These are phyloP conservation scores for Funneliformis caledonium DNA, from an alignment of 371 early-diverging fungal genomes.

Conservation along the genomic window DNA sequence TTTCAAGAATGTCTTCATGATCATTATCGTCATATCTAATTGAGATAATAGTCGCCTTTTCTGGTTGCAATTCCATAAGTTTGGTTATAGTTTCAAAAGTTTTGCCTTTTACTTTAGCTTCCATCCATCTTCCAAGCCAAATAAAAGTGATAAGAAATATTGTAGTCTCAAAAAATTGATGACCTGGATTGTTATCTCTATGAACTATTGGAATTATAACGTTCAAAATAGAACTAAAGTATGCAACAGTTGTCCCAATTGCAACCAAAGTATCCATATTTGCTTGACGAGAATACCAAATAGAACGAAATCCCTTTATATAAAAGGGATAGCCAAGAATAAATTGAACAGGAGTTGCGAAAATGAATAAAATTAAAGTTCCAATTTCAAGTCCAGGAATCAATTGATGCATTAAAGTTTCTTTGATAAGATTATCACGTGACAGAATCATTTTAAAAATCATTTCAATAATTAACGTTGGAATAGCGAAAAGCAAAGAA, in stretches of 20 bases:
- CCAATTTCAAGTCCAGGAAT: slow-evolving; percentile 28
- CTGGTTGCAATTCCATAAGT: slow-evolving; percentile 72
- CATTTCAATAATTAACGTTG: slow-evolving; percentile 40
- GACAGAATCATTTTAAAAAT: slow-evolving; percentile 26
- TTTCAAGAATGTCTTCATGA: slow-evolving; percentile 30
- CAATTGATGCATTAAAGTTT: slow-evolving; percentile 3
- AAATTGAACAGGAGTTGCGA: slow-evolving; percentile 38
- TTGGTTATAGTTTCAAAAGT: slow-evolving; percentile 73
- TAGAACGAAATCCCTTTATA: slow-evolving; percentile 58
- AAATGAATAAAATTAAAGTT: slow-evolving; percentile 22
- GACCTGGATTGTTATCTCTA: slow-evolving; percentile 38
- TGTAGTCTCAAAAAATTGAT: slow-evolving; percentile 67
- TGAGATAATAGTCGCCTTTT: slow-evolving; percentile 58
- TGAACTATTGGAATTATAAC: slow-evolving; percentile 55
- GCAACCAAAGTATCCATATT: slow-evolving; percentile 76
- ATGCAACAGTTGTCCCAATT: slow-evolving; percentile 70
- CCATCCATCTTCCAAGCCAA: slow-evolving; percentile 72
- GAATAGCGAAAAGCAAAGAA: slow-evolving; percentile 31
- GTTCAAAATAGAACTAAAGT: slow-evolving; percentile 61
- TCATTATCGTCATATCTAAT: slow-evolving; percentile 42
- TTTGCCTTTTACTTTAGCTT: slow-evolving; percentile 71
- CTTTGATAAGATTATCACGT: background rate
- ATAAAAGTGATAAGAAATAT: slow-evolving; percentile 74
- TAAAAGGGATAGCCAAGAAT: slow-evolving; percentile 71
- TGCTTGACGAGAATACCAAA: slow-evolving; percentile 61